These are phyloP conservation scores for Angomonas deanei DNA, from an alignment of 208 protist species.

Conservation along the genomic window DNA sequence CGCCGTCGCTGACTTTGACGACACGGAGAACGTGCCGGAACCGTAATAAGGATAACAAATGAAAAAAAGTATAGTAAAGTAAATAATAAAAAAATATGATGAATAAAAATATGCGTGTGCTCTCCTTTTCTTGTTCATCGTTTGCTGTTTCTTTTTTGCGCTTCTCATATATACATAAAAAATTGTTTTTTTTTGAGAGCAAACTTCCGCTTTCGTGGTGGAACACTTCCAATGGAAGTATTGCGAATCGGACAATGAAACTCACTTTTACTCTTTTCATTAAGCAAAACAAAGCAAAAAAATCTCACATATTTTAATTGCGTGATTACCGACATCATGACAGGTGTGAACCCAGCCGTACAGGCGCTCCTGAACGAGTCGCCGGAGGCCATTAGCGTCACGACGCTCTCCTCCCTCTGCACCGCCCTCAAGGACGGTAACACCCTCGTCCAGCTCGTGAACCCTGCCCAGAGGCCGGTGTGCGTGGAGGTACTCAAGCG, in stretches of 20 bases:
- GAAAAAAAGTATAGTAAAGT: not conserved
- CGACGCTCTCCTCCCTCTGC: constrained; percentile 51
- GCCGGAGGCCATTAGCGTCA: constrained; percentile 27
- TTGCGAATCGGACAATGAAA: too few relatives aligned
- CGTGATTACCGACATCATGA: too few relatives aligned
- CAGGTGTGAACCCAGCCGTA: not conserved
- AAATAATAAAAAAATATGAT: too few relatives aligned
- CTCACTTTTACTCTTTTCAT: constrained; percentile 6
- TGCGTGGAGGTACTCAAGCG: constrained; percentile 27
- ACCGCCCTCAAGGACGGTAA: constrained; percentile 33
- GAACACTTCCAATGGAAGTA: too few relatives aligned
- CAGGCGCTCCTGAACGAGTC: not conserved
- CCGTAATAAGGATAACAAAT: not conserved
- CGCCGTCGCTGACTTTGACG: constrained; percentile 29
- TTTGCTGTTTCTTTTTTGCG: not conserved
- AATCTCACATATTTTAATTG: not conserved
- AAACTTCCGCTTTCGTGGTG: too few relatives aligned
- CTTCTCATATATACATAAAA: not conserved
- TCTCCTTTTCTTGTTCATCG: constrained; percentile 5
- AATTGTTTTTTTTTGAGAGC: constrained; percentile 6
- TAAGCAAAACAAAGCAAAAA: constrained; percentile 1
- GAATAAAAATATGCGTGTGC: not conserved
- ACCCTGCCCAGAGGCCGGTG: constrained; percentile 14
- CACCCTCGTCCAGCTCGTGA: constrained; percentile 13
- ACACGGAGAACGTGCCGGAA: constrained; percentile 1